These are phyloP conservation scores for Skeletonema costatum DNA, from an alignment of 108 stramenopile genomes.

Conservation along the genomic window DNA sequence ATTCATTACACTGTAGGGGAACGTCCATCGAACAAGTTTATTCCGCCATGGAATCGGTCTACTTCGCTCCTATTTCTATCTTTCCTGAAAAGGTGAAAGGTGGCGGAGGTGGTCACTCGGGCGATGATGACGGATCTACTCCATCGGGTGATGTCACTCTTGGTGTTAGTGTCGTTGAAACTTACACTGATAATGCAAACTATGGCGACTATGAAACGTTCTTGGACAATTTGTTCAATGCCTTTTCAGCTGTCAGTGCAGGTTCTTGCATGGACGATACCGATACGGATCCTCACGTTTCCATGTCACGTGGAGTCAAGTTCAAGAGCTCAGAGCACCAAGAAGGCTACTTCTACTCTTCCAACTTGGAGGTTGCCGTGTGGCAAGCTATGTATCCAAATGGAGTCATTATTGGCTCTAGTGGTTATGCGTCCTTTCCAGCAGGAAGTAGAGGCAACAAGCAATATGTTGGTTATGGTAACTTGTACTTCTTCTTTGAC, in stretches of 20 bases:
- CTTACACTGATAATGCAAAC: constrained; percentile 65
- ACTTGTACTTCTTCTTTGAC: constrained; percentile 92
- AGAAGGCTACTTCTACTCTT: constrained; percentile 68
- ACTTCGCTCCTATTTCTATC: constrained; percentile 79
- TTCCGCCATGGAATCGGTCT: constrained; percentile 66
- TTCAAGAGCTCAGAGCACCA: constrained; percentile 82
- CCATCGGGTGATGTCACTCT: constrained; percentile 81
- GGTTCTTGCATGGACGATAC: constrained; percentile 93
- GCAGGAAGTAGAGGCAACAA: constrained; percentile 70
- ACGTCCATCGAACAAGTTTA: constrained; percentile 86
- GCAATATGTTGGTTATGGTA: constrained; percentile 84
- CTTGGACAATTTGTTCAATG: constrained; percentile 77
- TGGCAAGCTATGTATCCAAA: constrained; percentile 95
- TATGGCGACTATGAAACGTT: constrained; percentile 82
- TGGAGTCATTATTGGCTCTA: constrained; percentile 80
- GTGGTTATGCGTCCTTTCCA: constrained; percentile 82
- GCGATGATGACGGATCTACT: constrained; percentile 53
- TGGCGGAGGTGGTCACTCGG: constrained; percentile 85
- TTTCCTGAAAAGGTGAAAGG: constrained; percentile 88
- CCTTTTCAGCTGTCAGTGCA: constrained; percentile 73
- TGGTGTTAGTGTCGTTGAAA: constrained; percentile 82
- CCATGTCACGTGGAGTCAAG: constrained; percentile 90
- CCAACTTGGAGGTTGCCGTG: constrained; percentile 86
- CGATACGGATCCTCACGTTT: constrained; percentile 91
- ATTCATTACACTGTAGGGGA: constrained; percentile 66